Percentiles rank a stretch among this genome's conserved stretches.
Evolutionary conservation across 164 flowering plant genomes (phyloP).

Genomic region (Umbilicus rupestris): DNA sequence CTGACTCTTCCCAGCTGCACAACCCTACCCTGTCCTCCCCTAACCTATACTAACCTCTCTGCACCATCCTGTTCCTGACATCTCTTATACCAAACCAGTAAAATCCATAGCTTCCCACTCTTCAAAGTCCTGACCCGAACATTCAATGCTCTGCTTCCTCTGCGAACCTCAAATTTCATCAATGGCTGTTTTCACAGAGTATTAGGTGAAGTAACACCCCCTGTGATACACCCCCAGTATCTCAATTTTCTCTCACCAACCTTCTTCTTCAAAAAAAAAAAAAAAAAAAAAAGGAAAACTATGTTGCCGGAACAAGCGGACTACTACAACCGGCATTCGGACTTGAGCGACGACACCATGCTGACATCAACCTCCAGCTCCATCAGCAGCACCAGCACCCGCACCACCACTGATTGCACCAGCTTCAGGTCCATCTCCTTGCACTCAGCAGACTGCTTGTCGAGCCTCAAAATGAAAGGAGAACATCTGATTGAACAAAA

Average conservation of each 20-base stretch:
- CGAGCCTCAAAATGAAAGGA: not conserved
- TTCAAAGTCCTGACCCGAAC: not conserved
- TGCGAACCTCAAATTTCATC: too few species aligned
- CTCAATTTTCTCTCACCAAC: not conserved
- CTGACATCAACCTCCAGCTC: not conserved
- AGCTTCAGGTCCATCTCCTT: not conserved
- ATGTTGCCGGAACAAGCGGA: not conserved
- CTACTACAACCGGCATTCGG: not conserved
- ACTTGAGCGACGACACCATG: slow-evolving; percentile 1
- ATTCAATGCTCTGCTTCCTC: slow-evolving; percentile 2
- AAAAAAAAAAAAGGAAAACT: not conserved
- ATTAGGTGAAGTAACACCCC: too few species aligned
- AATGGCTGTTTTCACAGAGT: too few species aligned
- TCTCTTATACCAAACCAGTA: too few species aligned
- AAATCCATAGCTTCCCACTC: not conserved
- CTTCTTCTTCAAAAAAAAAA: too few species aligned
- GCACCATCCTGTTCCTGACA: too few species aligned
- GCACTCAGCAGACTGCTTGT: too few species aligned
- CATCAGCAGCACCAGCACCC: not conserved
- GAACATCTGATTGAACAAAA: not conserved
- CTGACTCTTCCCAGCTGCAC: too few species aligned
- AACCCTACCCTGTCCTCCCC: not conserved
- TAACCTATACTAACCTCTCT: not conserved
- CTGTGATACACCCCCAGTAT: not conserved
- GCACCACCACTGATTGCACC: not conserved